Conservation (phyloP, 164 flowering plant species). For the Vitis rotundifolia region DNA sequence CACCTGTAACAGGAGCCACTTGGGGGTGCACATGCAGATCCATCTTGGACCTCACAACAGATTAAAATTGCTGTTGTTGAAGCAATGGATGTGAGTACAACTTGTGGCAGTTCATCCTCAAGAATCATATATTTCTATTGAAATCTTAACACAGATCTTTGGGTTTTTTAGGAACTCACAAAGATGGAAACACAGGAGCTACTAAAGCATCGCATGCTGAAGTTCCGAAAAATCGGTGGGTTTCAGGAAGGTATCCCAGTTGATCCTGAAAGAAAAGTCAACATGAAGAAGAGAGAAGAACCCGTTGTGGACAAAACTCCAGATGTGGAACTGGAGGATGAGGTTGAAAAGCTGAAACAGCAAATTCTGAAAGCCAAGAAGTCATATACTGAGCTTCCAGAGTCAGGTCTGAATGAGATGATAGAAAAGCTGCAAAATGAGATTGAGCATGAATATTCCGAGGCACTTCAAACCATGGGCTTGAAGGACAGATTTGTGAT, state of each 20-base stretch:
- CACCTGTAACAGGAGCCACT: slow-evolving; percentile 79
- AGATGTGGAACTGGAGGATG: slow-evolving; percentile 48
- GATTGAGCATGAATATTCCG: slow-evolving; percentile 58
- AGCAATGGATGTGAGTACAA: slow-evolving; percentile 77
- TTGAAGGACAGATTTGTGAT: slow-evolving; percentile 42
- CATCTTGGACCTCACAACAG: slow-evolving; percentile 87
- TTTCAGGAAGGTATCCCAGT: slow-evolving; percentile 67
- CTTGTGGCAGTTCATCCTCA: not conserved
- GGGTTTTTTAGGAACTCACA: slow-evolving; percentile 61
- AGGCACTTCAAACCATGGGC: slow-evolving; percentile 65
- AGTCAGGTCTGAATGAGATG: slow-evolving; percentile 51
- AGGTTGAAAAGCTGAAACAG: slow-evolving; percentile 66
- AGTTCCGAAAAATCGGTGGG: slow-evolving; percentile 78
- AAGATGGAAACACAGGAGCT: slow-evolving; percentile 67
- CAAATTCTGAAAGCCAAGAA: slow-evolving; percentile 54
- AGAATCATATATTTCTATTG: not conserved
- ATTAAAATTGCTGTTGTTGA: slow-evolving; percentile 69
- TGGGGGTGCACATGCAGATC: slow-evolving; percentile 96
- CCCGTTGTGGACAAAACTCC: slow-evolving; percentile 33
- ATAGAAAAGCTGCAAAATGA: slow-evolving; percentile 61
- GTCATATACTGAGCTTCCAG: slow-evolving; percentile 44
- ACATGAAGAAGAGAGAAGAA: slow-evolving; percentile 70
- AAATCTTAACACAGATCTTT: not conserved
- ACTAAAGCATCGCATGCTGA: slow-evolving; percentile 58
- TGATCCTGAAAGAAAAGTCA: slow-evolving; percentile 54